A percentile compares a stretch with the other conserved stretches of the same genome.
Evolutionary conservation across 1,284 basidiomycete species (phyloP).

Genomic region (Ustilago shanxiensis): DNA sequence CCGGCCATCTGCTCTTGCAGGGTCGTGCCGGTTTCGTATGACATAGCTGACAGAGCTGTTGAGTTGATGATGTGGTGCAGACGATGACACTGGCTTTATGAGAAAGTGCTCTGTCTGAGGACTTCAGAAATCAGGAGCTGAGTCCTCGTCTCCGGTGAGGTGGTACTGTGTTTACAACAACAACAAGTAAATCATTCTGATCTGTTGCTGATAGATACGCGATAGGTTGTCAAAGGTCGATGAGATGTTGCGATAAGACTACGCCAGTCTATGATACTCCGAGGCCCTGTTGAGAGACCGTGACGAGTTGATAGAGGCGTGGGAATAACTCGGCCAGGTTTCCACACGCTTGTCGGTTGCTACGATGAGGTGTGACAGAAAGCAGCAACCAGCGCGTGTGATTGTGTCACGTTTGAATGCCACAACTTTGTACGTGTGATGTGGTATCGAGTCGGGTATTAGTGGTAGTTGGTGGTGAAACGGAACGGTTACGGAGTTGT

Average conservation of each 20-base stretch:
- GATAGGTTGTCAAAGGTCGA: no score
- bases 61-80: not conserved
- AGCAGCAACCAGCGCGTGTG: not conserved
- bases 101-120: not conserved
- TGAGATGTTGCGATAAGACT: conserved; percentile 1
- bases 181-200: conserved; percentile 1
- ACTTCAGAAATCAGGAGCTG: not conserved
- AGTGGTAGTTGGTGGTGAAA: not conserved
- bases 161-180: not conserved
- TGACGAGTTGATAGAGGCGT: conserved; percentile 1
- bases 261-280: not conserved
- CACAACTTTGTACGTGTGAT: no score
- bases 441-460: no score
- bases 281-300: not conserved
- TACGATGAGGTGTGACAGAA: not conserved
- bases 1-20: conserved; percentile 45
- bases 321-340: conserved; percentile 1
- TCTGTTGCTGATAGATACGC: not conserved
- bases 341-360: conserved; percentile 1
- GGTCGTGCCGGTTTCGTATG: conserved; percentile 21
- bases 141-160: no score
- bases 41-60: conserved; percentile 14
- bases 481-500: not conserved
- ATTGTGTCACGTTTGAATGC: not conserved
- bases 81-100: not conserved